Evolutionary conservation across 352 stramenopile species (phyloP).

Genomic region (Globisporangium recalcitrans): DNA sequence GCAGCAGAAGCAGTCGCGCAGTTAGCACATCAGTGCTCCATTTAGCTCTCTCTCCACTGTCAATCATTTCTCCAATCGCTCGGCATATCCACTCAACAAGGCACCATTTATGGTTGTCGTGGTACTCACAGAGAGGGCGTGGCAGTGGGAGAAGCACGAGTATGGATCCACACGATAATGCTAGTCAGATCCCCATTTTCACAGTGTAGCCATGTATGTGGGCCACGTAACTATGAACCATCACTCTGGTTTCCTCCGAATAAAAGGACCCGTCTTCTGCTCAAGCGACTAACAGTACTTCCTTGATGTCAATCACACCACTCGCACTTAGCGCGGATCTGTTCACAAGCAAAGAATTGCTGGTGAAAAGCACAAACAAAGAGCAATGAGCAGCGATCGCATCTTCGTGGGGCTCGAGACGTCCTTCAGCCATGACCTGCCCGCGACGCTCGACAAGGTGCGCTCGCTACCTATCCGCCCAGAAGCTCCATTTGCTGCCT

Average conservation of each 20-base stretch:
- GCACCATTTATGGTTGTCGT: too few relatives aligned
- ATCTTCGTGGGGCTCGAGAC: slow-evolving; percentile 78
- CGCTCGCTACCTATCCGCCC: background rate
- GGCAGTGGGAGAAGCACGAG: too few relatives aligned
- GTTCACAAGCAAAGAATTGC: background rate
- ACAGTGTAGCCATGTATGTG: slow-evolving; percentile 2
- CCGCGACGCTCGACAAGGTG: slow-evolving; percentile 58
- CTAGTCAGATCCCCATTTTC: background rate
- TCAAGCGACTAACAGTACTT: background rate
- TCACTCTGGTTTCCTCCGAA: background rate
- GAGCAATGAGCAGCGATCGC: slow-evolving; percentile 31
- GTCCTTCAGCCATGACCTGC: slow-evolving; percentile 64
- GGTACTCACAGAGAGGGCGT: too few relatives aligned
- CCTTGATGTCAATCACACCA: background rate
- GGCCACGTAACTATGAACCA: background rate
- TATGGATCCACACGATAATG: background rate
- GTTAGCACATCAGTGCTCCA: background rate
- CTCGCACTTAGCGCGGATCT: background rate
- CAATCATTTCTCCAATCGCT: too few relatives aligned
- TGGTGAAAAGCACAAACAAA: slow-evolving; percentile 1
- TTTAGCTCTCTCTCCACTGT: background rate
- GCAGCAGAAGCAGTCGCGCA: background rate
- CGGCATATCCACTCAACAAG: too few relatives aligned
- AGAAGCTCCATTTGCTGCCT: background rate
- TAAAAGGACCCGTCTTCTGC: background rate